Evolutionary conservation across 129 eudicot species (phyloP).

Genomic region (Glebionis coronaria): DNA sequence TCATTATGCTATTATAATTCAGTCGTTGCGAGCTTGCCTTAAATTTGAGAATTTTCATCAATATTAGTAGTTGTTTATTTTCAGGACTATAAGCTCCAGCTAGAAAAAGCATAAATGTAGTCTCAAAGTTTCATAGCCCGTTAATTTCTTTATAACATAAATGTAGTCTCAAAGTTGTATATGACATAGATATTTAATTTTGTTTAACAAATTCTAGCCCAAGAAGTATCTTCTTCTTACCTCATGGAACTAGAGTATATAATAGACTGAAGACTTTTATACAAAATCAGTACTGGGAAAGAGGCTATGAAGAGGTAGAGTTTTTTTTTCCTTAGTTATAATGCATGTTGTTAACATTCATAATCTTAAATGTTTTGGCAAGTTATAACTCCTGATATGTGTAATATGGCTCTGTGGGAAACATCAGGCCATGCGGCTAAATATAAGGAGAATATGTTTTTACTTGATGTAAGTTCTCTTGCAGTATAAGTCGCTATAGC

Average conservation of each 20-base stretch:
- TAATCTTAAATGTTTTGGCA: slow-evolving; percentile 16
- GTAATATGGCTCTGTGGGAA: slow-evolving; percentile 94
- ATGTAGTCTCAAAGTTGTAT: neutral
- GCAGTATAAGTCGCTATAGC: neutral
- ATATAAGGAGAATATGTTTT: slow-evolving; percentile 91
- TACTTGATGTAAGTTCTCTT: slow-evolving; percentile 55
- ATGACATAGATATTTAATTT: neutral
- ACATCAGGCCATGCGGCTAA: slow-evolving; percentile 97
- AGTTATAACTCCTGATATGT: slow-evolving; percentile 85
- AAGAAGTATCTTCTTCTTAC: slow-evolving; percentile 87
- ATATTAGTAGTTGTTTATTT: neutral
- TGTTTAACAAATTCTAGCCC: slow-evolving; percentile 54
- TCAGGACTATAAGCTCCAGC: slow-evolving; percentile 69
- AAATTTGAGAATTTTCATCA: no score
- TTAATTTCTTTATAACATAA: neutral
- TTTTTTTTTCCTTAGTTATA: no score
- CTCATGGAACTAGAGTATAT: slow-evolving; percentile 70
- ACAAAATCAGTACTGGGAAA: slow-evolving; percentile 53
- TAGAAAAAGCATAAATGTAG: slow-evolving; percentile 62
- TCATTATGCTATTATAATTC: no score
- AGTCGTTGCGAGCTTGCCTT: no score
- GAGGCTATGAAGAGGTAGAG: slow-evolving; percentile 73
- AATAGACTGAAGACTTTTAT: slow-evolving; percentile 63
- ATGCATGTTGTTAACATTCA: no score
- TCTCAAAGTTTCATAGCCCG: neutral